Percentiles rank a stretch among this genome's conserved stretches.
Conservation (phyloP, 139 green algal genomes). For the Chlamydomonas sp. region DNA sequence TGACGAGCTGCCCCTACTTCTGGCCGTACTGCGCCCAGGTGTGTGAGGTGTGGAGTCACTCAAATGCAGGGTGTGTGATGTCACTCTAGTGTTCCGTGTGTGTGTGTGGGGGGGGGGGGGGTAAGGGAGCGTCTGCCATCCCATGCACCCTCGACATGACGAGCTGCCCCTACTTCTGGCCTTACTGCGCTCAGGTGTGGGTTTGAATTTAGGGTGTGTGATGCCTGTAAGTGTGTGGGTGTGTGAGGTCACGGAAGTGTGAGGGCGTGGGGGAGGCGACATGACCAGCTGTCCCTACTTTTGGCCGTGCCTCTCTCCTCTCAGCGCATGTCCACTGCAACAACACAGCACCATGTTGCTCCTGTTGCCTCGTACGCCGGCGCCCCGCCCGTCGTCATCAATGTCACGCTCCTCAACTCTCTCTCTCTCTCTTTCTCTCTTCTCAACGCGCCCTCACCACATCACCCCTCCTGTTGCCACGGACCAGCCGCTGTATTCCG, state of each 20-base stretch:
- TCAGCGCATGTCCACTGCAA: no score
- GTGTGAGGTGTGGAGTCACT: no score
- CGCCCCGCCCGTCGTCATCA: conserved; percentile 3
- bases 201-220: background rate
- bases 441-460: no score
- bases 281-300: conserved; percentile 89
- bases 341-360: background rate
- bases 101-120: no score
- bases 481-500: conserved; percentile 2
- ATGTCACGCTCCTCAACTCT: background rate
- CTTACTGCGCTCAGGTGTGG: conserved; percentile 71
- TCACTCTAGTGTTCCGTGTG: no score
- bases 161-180: conserved; percentile 94
- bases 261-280: no score
- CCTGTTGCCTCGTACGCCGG: background rate
- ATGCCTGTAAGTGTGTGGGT: no score
- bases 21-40: conserved; percentile 89
- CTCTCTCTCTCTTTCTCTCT: no score
- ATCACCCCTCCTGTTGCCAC: no score
- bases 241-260: no score
- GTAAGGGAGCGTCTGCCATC: conserved; percentile 76
- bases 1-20: conserved; percentile 90
- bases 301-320: conserved; percentile 85
- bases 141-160: conserved; percentile 77
- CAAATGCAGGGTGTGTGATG: no score